A percentile compares a stretch with the other conserved stretches of the same genome.
phyloP scores from a whole-genome alignment of 352 stramenopile species.

The Thraustotheca clavata region DNA sequence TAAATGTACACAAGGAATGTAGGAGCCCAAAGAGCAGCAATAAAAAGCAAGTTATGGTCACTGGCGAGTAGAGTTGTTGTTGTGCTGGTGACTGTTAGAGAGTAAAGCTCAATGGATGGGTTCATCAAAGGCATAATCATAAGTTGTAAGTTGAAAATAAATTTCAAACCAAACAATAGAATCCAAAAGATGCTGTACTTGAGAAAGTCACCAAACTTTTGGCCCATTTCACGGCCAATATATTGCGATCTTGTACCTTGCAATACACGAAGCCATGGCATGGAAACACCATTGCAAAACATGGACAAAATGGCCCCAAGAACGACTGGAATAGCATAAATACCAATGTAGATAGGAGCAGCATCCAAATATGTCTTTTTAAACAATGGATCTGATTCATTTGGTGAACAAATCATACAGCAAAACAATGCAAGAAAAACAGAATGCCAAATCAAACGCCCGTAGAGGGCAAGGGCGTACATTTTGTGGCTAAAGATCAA shows the following conservation, averaged over 20 bases:
- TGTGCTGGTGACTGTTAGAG: slow-evolving; percentile 33
- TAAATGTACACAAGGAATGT: slow-evolving; percentile 83
- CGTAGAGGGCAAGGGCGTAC: slow-evolving; percentile 59
- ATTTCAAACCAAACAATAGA: slow-evolving; percentile 67
- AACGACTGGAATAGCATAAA: slow-evolving; percentile 59
- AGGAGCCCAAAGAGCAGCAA: slow-evolving; percentile 60
- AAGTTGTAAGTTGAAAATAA: slow-evolving; percentile 67
- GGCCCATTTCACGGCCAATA: slow-evolving; percentile 70
- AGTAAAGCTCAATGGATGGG: slow-evolving; percentile 66
- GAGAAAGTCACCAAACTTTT: slow-evolving; percentile 49
- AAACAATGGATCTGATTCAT: slow-evolving; percentile 49
- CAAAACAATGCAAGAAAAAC: slow-evolving; percentile 74
- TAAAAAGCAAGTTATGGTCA: slow-evolving; percentile 75
- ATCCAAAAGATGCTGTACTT: slow-evolving; percentile 62
- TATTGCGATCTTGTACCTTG: slow-evolving; percentile 70
- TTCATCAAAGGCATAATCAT: slow-evolving; percentile 79
- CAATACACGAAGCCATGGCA: slow-evolving; percentile 50
- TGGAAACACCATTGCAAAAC: slow-evolving; percentile 37
- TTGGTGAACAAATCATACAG: slow-evolving; percentile 54
- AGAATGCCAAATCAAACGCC: slow-evolving; percentile 67
- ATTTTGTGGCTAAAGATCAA: slow-evolving; percentile 48
- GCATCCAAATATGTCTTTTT: slow-evolving; percentile 46
- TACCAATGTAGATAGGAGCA: slow-evolving; percentile 40
- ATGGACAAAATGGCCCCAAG: slow-evolving; percentile 39
- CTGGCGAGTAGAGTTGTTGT: slow-evolving; percentile 41